phyloP scores from a whole-genome alignment of 441 rosid species.

The Corymbia citriodora region DNA sequence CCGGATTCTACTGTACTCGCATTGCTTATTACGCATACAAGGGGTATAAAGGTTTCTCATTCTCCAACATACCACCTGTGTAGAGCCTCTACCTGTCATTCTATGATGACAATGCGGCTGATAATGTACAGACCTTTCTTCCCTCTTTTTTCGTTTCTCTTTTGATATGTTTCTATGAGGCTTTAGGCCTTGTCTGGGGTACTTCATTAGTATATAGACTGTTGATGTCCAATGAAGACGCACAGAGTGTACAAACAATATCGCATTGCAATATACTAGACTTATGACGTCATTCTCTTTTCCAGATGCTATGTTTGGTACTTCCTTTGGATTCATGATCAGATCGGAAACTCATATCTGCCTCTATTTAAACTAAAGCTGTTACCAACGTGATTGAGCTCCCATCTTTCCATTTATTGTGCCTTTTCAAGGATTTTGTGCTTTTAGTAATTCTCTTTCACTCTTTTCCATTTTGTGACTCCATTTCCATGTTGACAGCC shows the following conservation, averaged over 20 bases:
- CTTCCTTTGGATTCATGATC: background rate
- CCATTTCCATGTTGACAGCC: background rate
- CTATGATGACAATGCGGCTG: background rate
- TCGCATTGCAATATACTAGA: background rate
- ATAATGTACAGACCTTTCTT: background rate
- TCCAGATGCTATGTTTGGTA: background rate
- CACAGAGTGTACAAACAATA: background rate
- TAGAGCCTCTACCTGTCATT: conserved; percentile 16
- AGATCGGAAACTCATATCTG: background rate
- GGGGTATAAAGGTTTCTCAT: conserved; percentile 96
- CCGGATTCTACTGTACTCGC: conserved; percentile 92
- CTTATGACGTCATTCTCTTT: background rate
- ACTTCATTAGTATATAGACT: background rate
- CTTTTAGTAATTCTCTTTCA: background rate
- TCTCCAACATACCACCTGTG: conserved; percentile 83
- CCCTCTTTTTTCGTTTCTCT: background rate
- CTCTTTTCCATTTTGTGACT: background rate
- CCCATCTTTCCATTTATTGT: background rate
- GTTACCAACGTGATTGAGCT: background rate
- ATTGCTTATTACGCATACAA: conserved; percentile 92
- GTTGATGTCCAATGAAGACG: background rate
- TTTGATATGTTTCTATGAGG: background rate
- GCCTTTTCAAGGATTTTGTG: background rate
- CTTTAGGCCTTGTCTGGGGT: background rate
- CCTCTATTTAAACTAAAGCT: background rate